phyloP scores from a whole-genome alignment of 441 rosid genomes.

The Gossypium aridum region DNA sequence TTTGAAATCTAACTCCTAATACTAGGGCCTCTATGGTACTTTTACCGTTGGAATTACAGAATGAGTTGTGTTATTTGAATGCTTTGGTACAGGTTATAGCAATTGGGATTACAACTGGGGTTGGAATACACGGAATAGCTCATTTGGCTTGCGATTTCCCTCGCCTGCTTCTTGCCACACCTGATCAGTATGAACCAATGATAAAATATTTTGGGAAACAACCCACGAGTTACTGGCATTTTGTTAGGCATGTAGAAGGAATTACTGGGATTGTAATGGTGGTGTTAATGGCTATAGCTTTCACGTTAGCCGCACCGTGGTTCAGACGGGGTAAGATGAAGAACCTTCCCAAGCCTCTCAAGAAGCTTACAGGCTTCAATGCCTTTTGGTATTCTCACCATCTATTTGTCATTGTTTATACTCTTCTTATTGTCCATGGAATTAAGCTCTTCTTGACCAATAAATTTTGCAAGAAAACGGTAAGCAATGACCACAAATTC shows the following conservation, averaged over 20 bases:
- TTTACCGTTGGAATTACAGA: not conserved
- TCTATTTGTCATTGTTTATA: constrained; percentile 50
- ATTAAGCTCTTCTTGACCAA: constrained; percentile 37
- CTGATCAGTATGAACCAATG: constrained; percentile 38
- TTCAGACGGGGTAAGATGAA: constrained; percentile 45
- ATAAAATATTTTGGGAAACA: constrained; percentile 38
- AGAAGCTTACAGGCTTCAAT: constrained; percentile 58
- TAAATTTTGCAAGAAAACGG: constrained; percentile 50
- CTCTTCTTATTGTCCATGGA: constrained; percentile 50
- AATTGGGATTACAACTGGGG: constrained; percentile 41
- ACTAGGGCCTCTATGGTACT: no score
- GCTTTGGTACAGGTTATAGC: constrained; percentile 41
- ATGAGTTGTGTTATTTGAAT: not conserved
- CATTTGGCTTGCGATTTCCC: constrained; percentile 60
- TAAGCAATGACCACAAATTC: constrained; percentile 19
- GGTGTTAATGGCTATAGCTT: constrained; percentile 53
- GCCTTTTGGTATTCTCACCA: constrained; percentile 77
- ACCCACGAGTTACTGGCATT: constrained; percentile 36
- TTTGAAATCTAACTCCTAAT: no score
- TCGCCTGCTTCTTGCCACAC: constrained; percentile 33
- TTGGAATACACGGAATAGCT: constrained; percentile 37
- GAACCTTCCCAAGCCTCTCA: constrained; percentile 42
- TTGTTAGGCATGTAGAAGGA: constrained; percentile 44
- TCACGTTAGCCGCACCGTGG: constrained; percentile 53
- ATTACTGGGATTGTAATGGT: constrained; percentile 48